Percentiles rank a stretch among this genome's conserved stretches.
Conservation (phyloP, 768 basidiomycete genomes). For the Mycena capillaripes region DNA sequence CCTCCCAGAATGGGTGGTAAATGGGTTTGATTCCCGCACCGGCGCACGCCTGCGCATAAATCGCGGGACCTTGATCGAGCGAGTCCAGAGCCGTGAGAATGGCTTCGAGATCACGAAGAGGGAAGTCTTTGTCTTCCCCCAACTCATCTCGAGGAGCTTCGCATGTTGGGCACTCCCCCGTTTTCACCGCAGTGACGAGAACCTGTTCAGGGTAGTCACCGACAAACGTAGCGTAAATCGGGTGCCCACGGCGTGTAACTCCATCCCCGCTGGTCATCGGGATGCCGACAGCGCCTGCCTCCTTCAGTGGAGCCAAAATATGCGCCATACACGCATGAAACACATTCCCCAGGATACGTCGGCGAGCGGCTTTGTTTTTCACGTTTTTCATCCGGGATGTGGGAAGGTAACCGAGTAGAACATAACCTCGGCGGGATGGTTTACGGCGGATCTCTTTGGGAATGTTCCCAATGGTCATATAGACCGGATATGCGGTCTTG, state of each 20-base stretch:
- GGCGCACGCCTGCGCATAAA: slow-evolving; percentile 10
- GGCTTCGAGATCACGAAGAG: neutral
- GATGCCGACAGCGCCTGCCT: slow-evolving; percentile 35
- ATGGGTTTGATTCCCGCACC: slow-evolving; percentile 37
- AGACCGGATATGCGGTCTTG: slow-evolving; percentile 8
- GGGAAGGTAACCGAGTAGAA: slow-evolving; percentile 2
- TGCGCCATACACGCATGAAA: slow-evolving; percentile 1
- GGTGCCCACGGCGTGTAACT: slow-evolving; percentile 16
- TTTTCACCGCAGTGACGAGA: slow-evolving; percentile 24
- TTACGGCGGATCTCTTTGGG: too few relatives aligned
- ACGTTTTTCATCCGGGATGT: slow-evolving; percentile 6
- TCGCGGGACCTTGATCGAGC: neutral
- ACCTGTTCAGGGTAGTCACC: slow-evolving; percentile 41
- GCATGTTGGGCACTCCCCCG: neutral
- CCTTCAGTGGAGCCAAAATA: neutral
- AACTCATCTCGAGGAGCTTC: too few relatives aligned
- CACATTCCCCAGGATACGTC: slow-evolving; percentile 5
- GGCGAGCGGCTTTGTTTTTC: neutral
- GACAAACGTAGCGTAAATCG: too few relatives aligned
- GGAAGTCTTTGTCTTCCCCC: neutral
- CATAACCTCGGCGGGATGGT: neutral
- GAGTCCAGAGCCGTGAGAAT: neutral
- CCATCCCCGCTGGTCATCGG: slow-evolving; percentile 41
- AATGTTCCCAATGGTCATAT: slow-evolving; percentile 6
- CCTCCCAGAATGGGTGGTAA: slow-evolving; percentile 41